These are phyloP conservation scores for baker's yeast (Saccharomyces cerevisiae) DNA, from an alignment of 805 yeast genomes.

Conservation along the genomic window DNA sequence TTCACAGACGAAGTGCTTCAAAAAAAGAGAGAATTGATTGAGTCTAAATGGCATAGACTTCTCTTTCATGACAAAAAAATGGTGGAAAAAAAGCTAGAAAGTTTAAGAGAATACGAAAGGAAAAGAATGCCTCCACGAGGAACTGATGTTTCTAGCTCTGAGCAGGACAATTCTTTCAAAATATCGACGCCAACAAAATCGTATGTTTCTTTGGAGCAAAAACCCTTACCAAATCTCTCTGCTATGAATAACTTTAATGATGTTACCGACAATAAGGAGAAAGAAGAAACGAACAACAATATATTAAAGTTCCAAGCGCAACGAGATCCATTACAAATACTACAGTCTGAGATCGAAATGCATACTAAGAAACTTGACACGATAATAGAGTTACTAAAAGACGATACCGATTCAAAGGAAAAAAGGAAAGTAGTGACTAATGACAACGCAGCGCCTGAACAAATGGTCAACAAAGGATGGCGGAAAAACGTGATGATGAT, in stretches of 20 bases:
- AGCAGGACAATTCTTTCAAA: background rate
- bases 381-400: slow-evolving; percentile 14
- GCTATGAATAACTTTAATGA: background rate
- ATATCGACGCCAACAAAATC: background rate
- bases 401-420: background rate
- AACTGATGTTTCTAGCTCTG: background rate
- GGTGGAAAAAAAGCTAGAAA: slow-evolving; percentile 14
- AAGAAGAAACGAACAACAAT: background rate
- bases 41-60: slow-evolving; percentile 12
- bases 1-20: slow-evolving; percentile 3
- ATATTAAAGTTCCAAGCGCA: background rate
- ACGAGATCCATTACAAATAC: background rate
- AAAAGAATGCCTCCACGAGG: background rate
- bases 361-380: slow-evolving; percentile 23
- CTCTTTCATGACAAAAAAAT: slow-evolving; percentile 9
- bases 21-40: slow-evolving; percentile 9
- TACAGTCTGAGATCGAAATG: slow-evolving; percentile 14
- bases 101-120: slow-evolving; percentile 5
- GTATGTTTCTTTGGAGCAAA: background rate
- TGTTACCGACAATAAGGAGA: background rate
- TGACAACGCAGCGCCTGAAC: background rate
- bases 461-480: background rate
- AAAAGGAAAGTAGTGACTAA: background rate
- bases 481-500: background rate
- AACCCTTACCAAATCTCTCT: background rate